A percentile compares a stretch with the other conserved stretches of the same genome.
phyloP scores from a whole-genome alignment of 2,329 filamentous ascomycete species.

The Epichloe coenophiala region DNA sequence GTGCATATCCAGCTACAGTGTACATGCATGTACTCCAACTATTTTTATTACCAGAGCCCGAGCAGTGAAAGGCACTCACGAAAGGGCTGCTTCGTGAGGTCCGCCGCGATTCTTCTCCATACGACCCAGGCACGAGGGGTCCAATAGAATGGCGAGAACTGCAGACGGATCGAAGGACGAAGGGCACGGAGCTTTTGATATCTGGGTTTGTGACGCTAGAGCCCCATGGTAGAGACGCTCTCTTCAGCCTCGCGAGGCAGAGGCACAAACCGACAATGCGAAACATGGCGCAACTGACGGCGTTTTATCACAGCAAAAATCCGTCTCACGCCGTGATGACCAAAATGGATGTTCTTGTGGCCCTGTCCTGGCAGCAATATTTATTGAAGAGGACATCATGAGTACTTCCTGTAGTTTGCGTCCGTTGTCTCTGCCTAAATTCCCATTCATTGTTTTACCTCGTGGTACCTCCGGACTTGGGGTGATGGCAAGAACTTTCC shows the following conservation, averaged over 20 bases:
- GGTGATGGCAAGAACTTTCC: neutral
- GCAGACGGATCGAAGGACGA: slow-evolving; percentile 1
- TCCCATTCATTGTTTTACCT: neutral
- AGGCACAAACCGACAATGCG: neutral
- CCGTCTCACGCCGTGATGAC: too few species aligned
- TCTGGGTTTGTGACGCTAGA: neutral
- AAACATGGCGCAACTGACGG: neutral
- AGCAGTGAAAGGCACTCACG: too few species aligned
- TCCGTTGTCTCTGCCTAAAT: too few species aligned
- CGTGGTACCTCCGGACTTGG: neutral
- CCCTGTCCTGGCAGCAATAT: too few species aligned
- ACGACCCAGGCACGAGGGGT: slow-evolving; percentile 2
- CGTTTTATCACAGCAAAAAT: too few species aligned
- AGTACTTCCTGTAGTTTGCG: too few species aligned
- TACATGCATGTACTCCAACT: too few species aligned
- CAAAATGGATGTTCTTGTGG: too few species aligned
- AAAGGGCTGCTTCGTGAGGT: too few species aligned
- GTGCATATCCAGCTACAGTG: too few species aligned
- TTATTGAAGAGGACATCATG: too few species aligned
- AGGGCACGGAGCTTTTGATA: neutral
- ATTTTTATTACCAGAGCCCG: too few species aligned
- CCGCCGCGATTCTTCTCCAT: neutral
- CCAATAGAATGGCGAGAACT: slow-evolving; percentile 3
- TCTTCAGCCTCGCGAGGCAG: neutral
- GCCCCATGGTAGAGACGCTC: slow-evolving; percentile 1